Percentiles rank a stretch among this genome's conserved stretches.
Conservation (phyloP, 441 rosid genomes). For the Gossypium trilobum region DNA sequence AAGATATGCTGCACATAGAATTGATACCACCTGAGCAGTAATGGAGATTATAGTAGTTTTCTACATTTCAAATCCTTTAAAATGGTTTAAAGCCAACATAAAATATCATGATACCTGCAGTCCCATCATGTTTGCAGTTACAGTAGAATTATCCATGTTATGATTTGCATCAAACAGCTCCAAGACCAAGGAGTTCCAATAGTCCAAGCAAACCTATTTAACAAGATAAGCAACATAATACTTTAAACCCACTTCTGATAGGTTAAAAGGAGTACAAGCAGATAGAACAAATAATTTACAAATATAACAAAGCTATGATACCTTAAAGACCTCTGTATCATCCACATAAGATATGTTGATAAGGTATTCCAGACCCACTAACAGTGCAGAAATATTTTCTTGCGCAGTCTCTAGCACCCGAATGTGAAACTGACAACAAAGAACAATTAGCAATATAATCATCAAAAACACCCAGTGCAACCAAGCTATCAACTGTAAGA, state of each 20-base stretch:
- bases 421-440: constrained; percentile 62
- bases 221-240: constrained; percentile 3
- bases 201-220: constrained; percentile 95
- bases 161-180: constrained; percentile 85
- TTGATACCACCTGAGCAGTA: background rate
- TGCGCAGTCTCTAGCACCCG: constrained; percentile 69
- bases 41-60: background rate
- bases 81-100: background rate
- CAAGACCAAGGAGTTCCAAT: constrained; percentile 86
- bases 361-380: constrained; percentile 85
- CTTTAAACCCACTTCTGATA: background rate
- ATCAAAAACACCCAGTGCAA: background rate
- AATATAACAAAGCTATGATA: constrained; percentile 11
- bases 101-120: constrained; percentile 51
- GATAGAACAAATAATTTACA: background rate
- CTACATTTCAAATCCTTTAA: background rate
- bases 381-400: constrained; percentile 56
- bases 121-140: constrained; percentile 68
- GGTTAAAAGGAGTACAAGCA: constrained; percentile 3
- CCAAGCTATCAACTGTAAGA: background rate
- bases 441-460: background rate
- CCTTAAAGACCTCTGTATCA: constrained; percentile 99
- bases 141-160: constrained; percentile 80
- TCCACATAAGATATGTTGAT: constrained; percentile 88
- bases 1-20: background rate